Percentiles rank a stretch among this genome's conserved stretches.
Conservation (phyloP, 345 rosid species). For the Adansonia digitata region DNA sequence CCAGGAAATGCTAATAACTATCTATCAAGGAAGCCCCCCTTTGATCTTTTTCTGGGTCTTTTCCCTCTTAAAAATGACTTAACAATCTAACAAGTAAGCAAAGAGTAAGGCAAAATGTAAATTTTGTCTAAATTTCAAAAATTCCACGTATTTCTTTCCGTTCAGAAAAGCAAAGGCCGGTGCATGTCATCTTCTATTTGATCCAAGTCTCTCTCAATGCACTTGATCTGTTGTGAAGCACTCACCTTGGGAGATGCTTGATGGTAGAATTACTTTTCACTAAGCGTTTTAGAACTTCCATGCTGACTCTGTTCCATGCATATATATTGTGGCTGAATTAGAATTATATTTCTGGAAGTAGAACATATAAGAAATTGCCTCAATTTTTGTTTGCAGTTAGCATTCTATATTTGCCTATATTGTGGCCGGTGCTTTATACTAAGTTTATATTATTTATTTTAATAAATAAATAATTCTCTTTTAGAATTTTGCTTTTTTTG, state of each 20-base stretch:
- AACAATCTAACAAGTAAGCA: not conserved
- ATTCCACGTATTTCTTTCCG: too few relatives aligned
- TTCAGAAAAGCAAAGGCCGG: not conserved
- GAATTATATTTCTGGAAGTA: not conserved
- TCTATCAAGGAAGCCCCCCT: not conserved
- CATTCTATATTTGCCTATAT: too few relatives aligned
- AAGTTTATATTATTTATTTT: too few relatives aligned
- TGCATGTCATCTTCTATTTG: not conserved
- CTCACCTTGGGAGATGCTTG: not conserved
- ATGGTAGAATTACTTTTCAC: not conserved
- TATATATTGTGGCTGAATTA: not conserved
- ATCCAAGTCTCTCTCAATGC: not conserved
- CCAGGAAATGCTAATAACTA: not conserved
- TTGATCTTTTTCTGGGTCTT: not conserved
- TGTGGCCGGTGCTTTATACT: too few relatives aligned
- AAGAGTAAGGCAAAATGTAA: too few relatives aligned
- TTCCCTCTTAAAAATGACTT: not conserved
- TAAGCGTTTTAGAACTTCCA: not conserved
- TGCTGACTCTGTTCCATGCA: not conserved
- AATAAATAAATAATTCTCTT: too few relatives aligned
- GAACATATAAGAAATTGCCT: not conserved
- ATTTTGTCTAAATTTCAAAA: too few relatives aligned
- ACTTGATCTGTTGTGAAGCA: not conserved
- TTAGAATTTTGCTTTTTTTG: too few relatives aligned
- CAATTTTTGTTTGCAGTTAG: not conserved